phyloP scores from a whole-genome alignment of 1,284 basidiomycete genomes.

The Leccinum subrobustum region DNA sequence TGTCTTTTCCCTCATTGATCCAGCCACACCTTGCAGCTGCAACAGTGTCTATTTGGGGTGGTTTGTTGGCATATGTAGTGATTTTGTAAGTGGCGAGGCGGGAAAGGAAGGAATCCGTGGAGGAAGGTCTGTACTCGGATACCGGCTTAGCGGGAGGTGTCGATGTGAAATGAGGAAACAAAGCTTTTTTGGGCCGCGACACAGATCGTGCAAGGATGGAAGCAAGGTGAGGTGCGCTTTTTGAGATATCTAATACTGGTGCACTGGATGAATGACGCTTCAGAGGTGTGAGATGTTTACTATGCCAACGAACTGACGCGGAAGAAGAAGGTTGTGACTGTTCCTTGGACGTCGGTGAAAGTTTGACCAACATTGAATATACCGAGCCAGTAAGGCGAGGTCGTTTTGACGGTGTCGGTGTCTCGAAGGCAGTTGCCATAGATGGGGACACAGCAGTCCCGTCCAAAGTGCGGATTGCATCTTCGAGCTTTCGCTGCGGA shows the following conservation, averaged over 20 bases:
- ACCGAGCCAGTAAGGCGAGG: conserved; percentile 55
- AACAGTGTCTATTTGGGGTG: conserved; percentile 67
- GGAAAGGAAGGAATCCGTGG: conserved; percentile 63
- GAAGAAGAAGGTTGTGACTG: conserved; percentile 25
- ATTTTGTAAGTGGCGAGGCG: conserved; percentile 76
- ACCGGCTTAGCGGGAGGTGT: conserved; percentile 34
- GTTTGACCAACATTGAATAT: conserved; percentile 74
- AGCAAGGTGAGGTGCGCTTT: conserved; percentile 62
- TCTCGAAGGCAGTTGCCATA: conserved; percentile 25
- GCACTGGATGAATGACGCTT: conserved; percentile 12
- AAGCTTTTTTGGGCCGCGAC: conserved; percentile 37
- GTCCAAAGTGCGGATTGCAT: conserved; percentile 66
- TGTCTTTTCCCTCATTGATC: conserved; percentile 75
- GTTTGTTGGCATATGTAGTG: conserved; percentile 75
- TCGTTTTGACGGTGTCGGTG: conserved; percentile 51
- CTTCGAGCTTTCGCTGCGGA: conserved; percentile 67
- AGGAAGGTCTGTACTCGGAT: conserved; percentile 75
- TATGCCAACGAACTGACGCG: conserved; percentile 35
- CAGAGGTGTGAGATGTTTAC: conserved; percentile 8
- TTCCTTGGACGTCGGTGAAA: conserved; percentile 60
- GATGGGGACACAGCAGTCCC: conserved; percentile 47
- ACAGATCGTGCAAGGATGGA: conserved; percentile 66
- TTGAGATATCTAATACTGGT: conserved; percentile 40
- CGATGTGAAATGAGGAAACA: conserved; percentile 35
- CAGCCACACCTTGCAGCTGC: conserved; percentile 77